Base-by-base conservation (phyloP, 495 filamentous ascomycete genomes). In the Penicillium steckii region DNA sequence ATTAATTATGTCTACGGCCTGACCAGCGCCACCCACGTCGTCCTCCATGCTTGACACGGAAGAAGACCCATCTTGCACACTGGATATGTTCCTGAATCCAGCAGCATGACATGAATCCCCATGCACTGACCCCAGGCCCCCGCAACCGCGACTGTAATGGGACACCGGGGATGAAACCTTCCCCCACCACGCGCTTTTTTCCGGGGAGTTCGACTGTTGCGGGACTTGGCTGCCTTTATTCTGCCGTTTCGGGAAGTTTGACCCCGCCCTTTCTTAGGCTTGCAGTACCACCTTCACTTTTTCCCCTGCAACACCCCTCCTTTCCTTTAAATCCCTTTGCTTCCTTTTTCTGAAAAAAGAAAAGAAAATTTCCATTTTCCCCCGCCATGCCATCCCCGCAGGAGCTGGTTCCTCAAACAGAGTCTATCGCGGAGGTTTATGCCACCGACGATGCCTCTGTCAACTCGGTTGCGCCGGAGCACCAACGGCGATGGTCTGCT, bases 401-500 rank as follows among this genome's bases (percentile, higher is more conserved):
- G 49, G 70, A 76, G 52, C 68, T 75, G 43, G 74, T 78, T 30
- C 75, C 75, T 50, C 69, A 75, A 60, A 78, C 75, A 23, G 73
- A 76, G 45, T 72, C 70, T 43, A 74, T 78, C 56, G 75, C 72
- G 37, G 72, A 76, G 59, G 72, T 78, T 48, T 78, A 78, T 59
- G 72, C 75, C 48, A 75, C 75, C 49, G 72, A 74, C 52, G 70
- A 76, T 56, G 70, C 55, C 35, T 75, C 75, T 3, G 59, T 66
- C 21, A 65, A 57, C 18, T 57, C 67, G 5, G 64, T 67, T 41
- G 63, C 71, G 3, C 61, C 70, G 0, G 67, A 72, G 48, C 66
- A 73, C 49, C 63, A 75, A 60, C 46, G 65, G 40, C 79, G 94
- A 64, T 97, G 91, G 85, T 78, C 86, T 32, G 70, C 65, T 21